Conservation (phyloP, 805 yeast species). For the Hemisphaericaspora nanyangensis region DNA sequence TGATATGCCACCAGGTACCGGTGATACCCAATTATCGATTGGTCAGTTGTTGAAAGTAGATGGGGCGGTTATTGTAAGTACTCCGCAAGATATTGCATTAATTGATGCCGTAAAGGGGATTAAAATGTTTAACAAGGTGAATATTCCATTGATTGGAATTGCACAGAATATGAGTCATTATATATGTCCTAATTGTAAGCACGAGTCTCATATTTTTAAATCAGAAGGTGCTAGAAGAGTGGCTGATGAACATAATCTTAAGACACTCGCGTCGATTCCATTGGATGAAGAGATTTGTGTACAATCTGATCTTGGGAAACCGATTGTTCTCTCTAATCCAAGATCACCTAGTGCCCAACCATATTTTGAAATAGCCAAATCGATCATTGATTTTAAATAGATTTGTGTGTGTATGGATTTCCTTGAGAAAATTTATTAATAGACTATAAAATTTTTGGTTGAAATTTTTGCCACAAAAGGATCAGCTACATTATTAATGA, state of each 20-base stretch:
- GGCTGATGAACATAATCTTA: conserved; percentile 44
- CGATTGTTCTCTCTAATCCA: conserved; percentile 48
- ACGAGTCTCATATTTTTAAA: conserved; percentile 74
- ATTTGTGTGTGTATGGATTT: background rate
- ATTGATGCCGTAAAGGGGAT: conserved; percentile 79
- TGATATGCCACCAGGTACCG: conserved; percentile 92
- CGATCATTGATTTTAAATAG: conserved; percentile 6
- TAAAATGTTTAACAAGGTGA: conserved; percentile 68
- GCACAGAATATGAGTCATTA: conserved; percentile 82
- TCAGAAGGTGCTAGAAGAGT: conserved; percentile 53
- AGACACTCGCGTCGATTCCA: conserved; percentile 65
- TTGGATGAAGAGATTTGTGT: conserved; percentile 55
- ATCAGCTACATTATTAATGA: background rate
- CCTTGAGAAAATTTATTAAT: too few relatives aligned
- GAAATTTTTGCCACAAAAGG: background rate
- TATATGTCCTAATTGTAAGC: conserved; percentile 71
- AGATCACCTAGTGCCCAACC: conserved; percentile 34
- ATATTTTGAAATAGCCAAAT: conserved; percentile 47
- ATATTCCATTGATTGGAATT: conserved; percentile 69
- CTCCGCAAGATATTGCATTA: conserved; percentile 83
- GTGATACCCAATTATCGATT: conserved; percentile 81
- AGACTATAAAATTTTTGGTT: background rate
- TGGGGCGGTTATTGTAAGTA: conserved; percentile 79
- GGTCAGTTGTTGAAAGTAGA: conserved; percentile 72
- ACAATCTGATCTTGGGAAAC: conserved; percentile 63